These are phyloP conservation scores for Rhodotorula sp. DNA, from an alignment of 1,284 basidiomycete genomes.

Conservation along the genomic window DNA sequence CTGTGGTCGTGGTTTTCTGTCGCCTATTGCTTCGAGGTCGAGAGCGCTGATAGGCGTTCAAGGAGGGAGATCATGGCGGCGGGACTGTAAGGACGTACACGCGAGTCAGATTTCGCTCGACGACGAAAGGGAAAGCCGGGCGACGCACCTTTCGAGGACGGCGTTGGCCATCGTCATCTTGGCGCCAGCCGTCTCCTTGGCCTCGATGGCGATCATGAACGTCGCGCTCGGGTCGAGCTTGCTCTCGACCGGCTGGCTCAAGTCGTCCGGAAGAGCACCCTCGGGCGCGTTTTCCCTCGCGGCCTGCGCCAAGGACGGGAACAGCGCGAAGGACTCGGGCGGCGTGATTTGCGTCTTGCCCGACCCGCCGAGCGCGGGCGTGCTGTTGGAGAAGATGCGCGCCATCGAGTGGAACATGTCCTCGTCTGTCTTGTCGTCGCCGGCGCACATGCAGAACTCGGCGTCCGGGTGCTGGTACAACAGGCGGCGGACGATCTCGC, in stretches of 20 bases:
- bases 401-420: slow-evolving; percentile 43
- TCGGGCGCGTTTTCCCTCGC: slow-evolving; percentile 9
- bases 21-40: not conserved
- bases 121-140: not conserved
- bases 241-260: slow-evolving; percentile 31
- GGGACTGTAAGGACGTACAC: not conserved
- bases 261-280: slow-evolving; percentile 9
- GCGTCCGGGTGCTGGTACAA: slow-evolving; percentile 87
- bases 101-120: slow-evolving; percentile 1
- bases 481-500: slow-evolving; percentile 93
- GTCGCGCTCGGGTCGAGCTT: slow-evolving; percentile 35
- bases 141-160: slow-evolving; percentile 30
- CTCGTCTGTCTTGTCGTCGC: slow-evolving; percentile 83
- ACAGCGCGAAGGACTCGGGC: slow-evolving; percentile 39
- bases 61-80: slow-evolving; percentile 26
- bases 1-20: too few relatives aligned
- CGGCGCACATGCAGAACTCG: slow-evolving; percentile 94
- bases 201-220: slow-evolving; percentile 42
- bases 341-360: slow-evolving; percentile 26
- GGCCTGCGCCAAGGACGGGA: slow-evolving; percentile 34
- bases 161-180: slow-evolving; percentile 42
- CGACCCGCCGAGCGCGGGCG: slow-evolving; percentile 18
- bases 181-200: slow-evolving; percentile 31
- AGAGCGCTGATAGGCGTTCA: slow-evolving; percentile 9
- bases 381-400: slow-evolving; percentile 32